phyloP scores from a whole-genome alignment of 176 grass and related monocot species.

The Lolium multiflorum region DNA sequence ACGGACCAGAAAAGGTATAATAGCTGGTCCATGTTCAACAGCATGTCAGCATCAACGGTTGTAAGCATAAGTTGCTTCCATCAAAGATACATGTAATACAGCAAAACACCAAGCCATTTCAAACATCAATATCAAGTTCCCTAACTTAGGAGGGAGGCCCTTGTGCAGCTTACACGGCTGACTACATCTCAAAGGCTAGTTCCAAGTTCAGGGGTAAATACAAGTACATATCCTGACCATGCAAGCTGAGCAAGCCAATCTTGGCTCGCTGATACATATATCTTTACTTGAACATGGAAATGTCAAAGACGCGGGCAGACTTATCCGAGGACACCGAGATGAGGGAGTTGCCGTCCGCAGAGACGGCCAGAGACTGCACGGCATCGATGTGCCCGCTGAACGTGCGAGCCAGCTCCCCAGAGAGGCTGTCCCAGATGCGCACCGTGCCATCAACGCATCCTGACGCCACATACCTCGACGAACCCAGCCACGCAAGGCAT shows the following conservation, averaged over 20 bases:
- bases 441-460: conserved; percentile 81
- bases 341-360: conserved; percentile 46
- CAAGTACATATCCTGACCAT: conserved; percentile 8
- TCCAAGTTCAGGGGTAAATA: neutral
- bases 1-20: too few relatives aligned
- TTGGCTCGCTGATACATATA: neutral
- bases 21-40: too few relatives aligned
- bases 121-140: neutral
- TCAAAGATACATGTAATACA: neutral
- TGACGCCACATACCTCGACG: conserved; percentile 71
- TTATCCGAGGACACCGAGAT: conserved; percentile 74
- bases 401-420: conserved; percentile 54
- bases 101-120: neutral
- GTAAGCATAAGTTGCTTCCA: neutral
- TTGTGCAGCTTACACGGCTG: neutral
- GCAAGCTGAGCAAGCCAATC: neutral
- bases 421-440: conserved; percentile 88
- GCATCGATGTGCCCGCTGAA: conserved; percentile 62
- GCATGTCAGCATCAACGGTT: neutral
- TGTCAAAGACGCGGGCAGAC: conserved; percentile 53
- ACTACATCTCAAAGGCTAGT: neutral
- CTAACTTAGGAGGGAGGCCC: conserved; percentile 5
- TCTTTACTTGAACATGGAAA: conserved; percentile 52
- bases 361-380: conserved; percentile 67
- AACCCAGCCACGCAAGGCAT: conserved; percentile 41